A percentile compares a stretch with the other conserved stretches of the same genome.
These are phyloP conservation scores for Ustilago nuda DNA, from an alignment of 1,284 basidiomycete species.

Conservation along the genomic window DNA sequence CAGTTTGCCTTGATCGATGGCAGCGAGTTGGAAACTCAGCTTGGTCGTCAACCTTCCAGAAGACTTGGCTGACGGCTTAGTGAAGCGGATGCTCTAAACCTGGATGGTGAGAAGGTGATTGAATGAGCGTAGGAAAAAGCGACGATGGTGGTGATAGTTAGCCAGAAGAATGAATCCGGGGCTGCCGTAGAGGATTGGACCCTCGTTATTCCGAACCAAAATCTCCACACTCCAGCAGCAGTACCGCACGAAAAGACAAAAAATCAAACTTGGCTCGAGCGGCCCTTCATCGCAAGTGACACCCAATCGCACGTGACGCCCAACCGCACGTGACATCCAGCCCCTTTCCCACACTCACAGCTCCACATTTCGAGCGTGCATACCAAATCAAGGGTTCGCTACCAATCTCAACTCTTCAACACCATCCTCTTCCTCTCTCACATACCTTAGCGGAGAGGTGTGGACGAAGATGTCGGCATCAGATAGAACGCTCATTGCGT, in stretches of 20 bases:
- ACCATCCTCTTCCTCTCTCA: neutral
- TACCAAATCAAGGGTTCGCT: constrained; percentile 5
- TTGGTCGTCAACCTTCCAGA: too few species aligned
- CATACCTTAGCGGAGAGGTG: neutral
- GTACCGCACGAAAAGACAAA: constrained; percentile 24
- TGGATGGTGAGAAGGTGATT: neutral
- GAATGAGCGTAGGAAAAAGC: neutral
- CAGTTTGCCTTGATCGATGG: neutral
- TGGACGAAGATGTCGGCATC: constrained; percentile 46
- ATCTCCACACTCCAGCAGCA: constrained; percentile 1
- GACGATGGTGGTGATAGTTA: neutral
- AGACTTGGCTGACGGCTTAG: too few species aligned
- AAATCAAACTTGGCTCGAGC: constrained; percentile 28
- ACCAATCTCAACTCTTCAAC: neutral
- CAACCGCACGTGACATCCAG: constrained; percentile 24
- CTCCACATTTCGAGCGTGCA: constrained; percentile 18
- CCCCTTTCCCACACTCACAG: neutral
- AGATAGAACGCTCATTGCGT: constrained; percentile 57
- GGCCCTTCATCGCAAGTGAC: neutral
- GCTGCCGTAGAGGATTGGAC: constrained; percentile 5
- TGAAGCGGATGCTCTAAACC: too few species aligned
- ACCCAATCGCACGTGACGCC: neutral
- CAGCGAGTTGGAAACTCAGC: neutral
- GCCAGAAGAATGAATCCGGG: neutral
- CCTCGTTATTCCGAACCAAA: neutral